Conservation (phyloP, 2,329 filamentous ascomycete species). For the Penicillium sp. region DNA sequence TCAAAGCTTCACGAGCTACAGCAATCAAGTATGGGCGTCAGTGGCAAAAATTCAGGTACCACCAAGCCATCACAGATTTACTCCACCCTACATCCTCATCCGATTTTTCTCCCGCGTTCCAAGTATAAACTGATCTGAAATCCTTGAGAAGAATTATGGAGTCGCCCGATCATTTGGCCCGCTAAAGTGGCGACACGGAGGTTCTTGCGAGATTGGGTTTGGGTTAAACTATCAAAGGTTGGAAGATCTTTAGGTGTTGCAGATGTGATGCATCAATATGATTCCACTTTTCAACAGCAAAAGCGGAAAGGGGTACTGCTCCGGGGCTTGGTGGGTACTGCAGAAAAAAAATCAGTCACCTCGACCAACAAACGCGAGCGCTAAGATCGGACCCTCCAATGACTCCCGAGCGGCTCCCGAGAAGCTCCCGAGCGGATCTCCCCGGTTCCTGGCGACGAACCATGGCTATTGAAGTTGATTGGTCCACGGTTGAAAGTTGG, state of each 20-base stretch:
- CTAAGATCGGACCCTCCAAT: constrained; percentile 20
- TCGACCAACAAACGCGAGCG: constrained; percentile 4
- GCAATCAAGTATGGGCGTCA: background rate
- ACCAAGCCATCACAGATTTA: background rate
- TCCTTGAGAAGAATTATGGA: background rate
- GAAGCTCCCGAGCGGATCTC: constrained; percentile 20
- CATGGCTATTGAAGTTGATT: background rate
- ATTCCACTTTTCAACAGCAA: background rate
- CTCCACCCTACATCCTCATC: background rate
- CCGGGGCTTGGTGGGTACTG: background rate
- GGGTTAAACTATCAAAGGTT: background rate
- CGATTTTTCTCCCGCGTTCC: background rate
- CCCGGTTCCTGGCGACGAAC: constrained; percentile 18
- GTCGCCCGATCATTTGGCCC: background rate
- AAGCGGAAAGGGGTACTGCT: background rate
- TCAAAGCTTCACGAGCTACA: constrained; percentile 1
- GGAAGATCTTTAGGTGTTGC: background rate
- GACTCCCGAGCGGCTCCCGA: background rate
- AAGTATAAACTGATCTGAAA: background rate
- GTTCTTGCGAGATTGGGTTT: too few relatives aligned
- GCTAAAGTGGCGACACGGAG: background rate
- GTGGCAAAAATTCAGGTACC: background rate
- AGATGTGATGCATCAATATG: background rate
- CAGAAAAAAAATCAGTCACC: background rate
- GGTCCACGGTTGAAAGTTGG: background rate